phyloP scores from a whole-genome alignment of 768 basidiomycete species.

The Tulasnella sp. region DNA sequence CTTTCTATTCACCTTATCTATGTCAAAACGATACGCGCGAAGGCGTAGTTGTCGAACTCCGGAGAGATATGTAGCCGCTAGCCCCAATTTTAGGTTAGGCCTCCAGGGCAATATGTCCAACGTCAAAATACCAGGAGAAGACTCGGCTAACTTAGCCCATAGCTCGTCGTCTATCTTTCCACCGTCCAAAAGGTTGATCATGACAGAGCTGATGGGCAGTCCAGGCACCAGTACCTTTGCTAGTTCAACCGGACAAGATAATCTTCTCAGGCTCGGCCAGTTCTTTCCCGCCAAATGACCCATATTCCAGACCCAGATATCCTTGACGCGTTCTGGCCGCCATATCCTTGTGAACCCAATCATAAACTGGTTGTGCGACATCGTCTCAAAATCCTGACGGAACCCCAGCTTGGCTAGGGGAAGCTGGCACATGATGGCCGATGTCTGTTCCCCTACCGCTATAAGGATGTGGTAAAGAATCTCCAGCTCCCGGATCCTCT shows the following conservation, averaged over 20 bases:
- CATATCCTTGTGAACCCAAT: no score
- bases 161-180: not conserved
- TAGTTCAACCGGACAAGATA: not conserved
- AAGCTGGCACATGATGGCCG: not conserved
- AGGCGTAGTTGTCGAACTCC: not conserved
- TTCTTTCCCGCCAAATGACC: not conserved
- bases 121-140: not conserved
- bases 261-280: not conserved
- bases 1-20: not conserved
- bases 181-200: not conserved
- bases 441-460: not conserved
- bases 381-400: no score
- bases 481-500: not conserved
- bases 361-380: no score
- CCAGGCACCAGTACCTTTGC: not conserved
- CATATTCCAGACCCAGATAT: no score
- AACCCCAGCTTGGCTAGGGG: not conserved
- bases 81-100: not conserved
- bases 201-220: not conserved
- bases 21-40: not conserved
- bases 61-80: not conserved
- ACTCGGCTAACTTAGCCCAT: not conserved
- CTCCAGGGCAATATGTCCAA: not conserved
- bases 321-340: no score
- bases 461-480: not conserved